Conservation (phyloP, 1,284 basidiomycete genomes). For the Ceratobasidium sp. region DNA sequence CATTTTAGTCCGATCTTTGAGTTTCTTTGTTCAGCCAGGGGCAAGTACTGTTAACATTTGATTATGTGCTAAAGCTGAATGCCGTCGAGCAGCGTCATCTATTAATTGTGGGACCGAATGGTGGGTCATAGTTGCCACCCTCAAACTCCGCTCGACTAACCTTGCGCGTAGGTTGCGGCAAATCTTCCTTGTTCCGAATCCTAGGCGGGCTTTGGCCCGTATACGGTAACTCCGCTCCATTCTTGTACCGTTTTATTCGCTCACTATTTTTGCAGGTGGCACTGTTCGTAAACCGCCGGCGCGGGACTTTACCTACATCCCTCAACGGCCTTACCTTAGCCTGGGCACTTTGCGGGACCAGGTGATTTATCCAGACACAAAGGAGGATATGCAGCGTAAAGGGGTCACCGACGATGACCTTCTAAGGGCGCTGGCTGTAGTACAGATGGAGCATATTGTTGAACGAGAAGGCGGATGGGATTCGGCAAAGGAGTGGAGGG, state of each 20-base stretch:
- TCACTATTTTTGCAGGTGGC: conserved; percentile 61
- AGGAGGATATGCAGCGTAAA: conserved; percentile 75
- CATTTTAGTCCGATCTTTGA: conserved; percentile 81
- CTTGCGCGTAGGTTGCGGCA: conserved; percentile 70
- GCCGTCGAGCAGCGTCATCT: conserved; percentile 71
- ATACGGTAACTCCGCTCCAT: conserved; percentile 63
- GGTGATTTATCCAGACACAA: conserved; percentile 83
- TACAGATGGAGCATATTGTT: conserved; percentile 88
- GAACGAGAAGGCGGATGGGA: conserved; percentile 98
- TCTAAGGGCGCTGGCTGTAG: conserved; percentile 72
- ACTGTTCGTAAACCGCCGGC: conserved; percentile 91
- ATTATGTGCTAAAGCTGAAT: conserved; percentile 19
- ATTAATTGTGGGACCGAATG: conserved; percentile 92
- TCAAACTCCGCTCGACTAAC: conserved; percentile 44
- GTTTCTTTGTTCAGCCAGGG: conserved; percentile 88
- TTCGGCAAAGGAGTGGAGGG: conserved; percentile 86
- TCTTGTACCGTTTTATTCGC: not conserved
- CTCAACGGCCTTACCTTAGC: conserved; percentile 93
- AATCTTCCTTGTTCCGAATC: conserved; percentile 91
- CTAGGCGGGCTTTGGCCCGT: conserved; percentile 97
- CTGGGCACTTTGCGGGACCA: conserved; percentile 94
- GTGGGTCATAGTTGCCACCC: conserved; percentile 52
- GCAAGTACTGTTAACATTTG: conserved; percentile 58
- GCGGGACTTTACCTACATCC: conserved; percentile 91
- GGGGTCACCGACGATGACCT: conserved; percentile 81